Percentiles rank a stretch among this genome's conserved stretches.
These are phyloP conservation scores for Udeniomyces megalosporus DNA, from an alignment of 768 basidiomycete species.

Conservation along the genomic window DNA sequence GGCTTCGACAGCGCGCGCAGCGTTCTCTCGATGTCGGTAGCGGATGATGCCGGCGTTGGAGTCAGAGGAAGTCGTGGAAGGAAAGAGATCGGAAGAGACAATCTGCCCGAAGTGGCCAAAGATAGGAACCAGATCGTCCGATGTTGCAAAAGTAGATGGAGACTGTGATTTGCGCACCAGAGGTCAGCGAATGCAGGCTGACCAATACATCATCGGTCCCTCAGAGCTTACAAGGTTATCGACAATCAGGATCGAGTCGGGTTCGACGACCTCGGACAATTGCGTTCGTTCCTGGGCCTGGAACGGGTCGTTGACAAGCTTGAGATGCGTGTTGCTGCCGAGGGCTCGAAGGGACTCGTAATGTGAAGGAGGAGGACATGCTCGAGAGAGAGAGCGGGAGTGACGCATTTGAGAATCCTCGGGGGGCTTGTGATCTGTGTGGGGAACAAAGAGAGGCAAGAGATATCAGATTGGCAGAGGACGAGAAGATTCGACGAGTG, in stretches of 20 bases:
- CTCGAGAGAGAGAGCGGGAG: constrained; percentile 4
- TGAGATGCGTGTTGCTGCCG: not conserved
- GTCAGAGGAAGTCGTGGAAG: not conserved
- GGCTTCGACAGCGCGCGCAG: not conserved
- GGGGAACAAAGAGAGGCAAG: not conserved
- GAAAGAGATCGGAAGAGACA: not conserved
- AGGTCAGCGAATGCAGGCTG: too few species aligned
- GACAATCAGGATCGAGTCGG: not conserved
- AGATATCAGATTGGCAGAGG: not conserved
- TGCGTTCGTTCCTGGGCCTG: not conserved
- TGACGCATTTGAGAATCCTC: not conserved
- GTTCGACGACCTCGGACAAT: not conserved
- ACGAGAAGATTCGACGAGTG: not conserved
- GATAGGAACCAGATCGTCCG: constrained; percentile 11
- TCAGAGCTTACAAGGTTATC: constrained; percentile 11
- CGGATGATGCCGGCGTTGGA: constrained; percentile 9
- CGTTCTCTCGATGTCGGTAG: not conserved
- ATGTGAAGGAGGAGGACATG: constrained; percentile 1
- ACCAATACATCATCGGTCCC: too few species aligned
- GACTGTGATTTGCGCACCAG: not conserved
- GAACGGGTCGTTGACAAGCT: too few species aligned
- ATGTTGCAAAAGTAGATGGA: constrained; percentile 2
- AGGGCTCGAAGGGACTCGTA: constrained; percentile 7
- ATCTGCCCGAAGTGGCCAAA: constrained; percentile 4
- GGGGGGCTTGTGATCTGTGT: not conserved